A percentile compares a stretch with the other conserved stretches of the same genome.
These are phyloP conservation scores for Nicotiana obtusifolia DNA, from an alignment of 257 asterid genomes.

Conservation along the genomic window DNA sequence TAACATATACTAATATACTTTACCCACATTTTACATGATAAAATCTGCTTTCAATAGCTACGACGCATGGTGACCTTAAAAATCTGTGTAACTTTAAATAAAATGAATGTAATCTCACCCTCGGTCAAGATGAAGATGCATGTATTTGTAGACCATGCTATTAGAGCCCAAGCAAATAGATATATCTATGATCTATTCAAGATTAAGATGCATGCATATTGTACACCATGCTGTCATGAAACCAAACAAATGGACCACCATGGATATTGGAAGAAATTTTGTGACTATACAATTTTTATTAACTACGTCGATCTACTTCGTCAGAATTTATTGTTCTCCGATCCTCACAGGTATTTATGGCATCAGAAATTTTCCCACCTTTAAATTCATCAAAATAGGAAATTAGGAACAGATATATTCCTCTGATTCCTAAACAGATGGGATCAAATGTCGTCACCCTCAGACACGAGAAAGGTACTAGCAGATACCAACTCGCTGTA, in stretches of 20 bases:
- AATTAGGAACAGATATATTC: constrained; percentile 5
- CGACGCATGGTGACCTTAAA: background rate
- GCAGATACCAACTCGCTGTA: constrained; percentile 27
- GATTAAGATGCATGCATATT: background rate
- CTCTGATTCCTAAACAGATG: constrained; percentile 12
- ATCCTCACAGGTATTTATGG: background rate
- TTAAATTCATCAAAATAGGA: constrained; percentile 9
- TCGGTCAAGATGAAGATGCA: background rate
- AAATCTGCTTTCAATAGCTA: background rate
- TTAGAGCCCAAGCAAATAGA: too few relatives aligned
- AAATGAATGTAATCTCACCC: background rate
- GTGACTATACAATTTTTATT: background rate
- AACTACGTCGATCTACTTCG: background rate
- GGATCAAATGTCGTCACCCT: constrained; percentile 32
- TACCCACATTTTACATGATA: background rate
- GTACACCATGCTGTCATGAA: background rate
- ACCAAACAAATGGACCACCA: background rate
- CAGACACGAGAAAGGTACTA: constrained; percentile 33
- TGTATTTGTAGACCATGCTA: too few relatives aligned
- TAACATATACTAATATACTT: background rate
- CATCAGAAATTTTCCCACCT: constrained; percentile 17
- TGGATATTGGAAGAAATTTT: background rate
- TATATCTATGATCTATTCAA: too few relatives aligned
- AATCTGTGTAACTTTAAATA: background rate
- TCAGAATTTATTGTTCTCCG: background rate